A percentile compares a stretch with the other conserved stretches of the same genome.
Evolutionary conservation across 306 rosid species (phyloP).

Genomic region (Ormosia semicastrata): DNA sequence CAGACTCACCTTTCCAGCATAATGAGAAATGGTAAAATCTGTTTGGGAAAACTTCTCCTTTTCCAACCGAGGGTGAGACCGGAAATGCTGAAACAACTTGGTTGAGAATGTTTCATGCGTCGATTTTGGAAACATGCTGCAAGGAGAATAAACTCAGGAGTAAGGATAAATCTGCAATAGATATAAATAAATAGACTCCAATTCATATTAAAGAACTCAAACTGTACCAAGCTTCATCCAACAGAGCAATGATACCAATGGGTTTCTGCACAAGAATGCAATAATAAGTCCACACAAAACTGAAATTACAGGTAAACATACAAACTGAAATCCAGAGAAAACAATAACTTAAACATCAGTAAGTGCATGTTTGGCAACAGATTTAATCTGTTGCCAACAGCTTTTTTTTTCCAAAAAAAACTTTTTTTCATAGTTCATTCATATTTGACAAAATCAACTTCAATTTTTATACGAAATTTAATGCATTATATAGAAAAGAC

Average conservation of each 20-base stretch:
- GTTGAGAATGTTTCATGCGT: conserved; percentile 89
- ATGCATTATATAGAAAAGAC: too few species aligned
- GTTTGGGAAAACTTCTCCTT: conserved; percentile 90
- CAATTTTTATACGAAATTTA: too few species aligned
- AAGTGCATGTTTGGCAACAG: too few species aligned
- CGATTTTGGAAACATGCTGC: conserved; percentile 98
- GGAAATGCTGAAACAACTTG: conserved; percentile 85
- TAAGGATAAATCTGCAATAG: conserved; percentile 36
- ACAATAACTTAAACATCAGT: not conserved
- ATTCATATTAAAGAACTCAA: conserved; percentile 51
- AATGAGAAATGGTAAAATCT: conserved; percentile 87
- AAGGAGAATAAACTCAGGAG: conserved; percentile 45
- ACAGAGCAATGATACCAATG: conserved; percentile 79
- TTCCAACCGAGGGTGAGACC: conserved; percentile 73
- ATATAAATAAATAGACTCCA: conserved; percentile 43
- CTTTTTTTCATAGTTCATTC: too few species aligned
- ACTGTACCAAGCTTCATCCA: conserved; percentile 97
- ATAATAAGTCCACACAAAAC: conserved; percentile 32
- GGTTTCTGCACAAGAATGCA: conserved; percentile 84
- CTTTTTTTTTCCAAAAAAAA: too few species aligned
- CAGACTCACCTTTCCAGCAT: conserved; percentile 92
- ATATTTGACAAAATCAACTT: too few species aligned
- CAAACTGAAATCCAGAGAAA: not conserved
- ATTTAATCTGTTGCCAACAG: too few species aligned
- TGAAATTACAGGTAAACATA: conserved; percentile 10